Base-by-base conservation (phyloP, 2,329 filamentous ascomycete genomes). In the Rachicladosporium sp. region DNA sequence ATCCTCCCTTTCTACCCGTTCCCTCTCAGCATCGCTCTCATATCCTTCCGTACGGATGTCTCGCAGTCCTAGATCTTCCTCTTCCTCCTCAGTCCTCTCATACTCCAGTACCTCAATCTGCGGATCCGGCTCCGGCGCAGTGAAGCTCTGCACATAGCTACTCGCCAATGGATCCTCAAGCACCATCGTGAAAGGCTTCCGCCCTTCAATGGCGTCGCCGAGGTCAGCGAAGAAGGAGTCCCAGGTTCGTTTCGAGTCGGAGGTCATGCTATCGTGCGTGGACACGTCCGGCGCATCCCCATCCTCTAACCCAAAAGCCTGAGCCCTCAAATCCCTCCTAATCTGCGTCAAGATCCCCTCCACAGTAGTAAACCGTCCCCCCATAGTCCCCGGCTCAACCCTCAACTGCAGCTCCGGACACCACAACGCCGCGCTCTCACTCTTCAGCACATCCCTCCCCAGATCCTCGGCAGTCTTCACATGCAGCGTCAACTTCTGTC, bases 41-140 rank as follows among this genome's bases (percentile, higher is more conserved):
- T 96, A 96, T 0, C 78, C 80, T 59, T 96, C 88, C 0, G 79
- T 78, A 70, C 89, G 91, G 79, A 98, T 98, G 56, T 98, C 91
- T 43, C 68, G 77, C 48, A 96, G 65, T 0, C 91, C 91, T 8
- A 98, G 68, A 43, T 95, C 84, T 54, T 96, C 91, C 63, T 94
- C 85, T 57, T 98, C 91, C 59, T 95, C 83, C 0, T 80, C 77
- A 1, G 89, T 94, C 44, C 91, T 27, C 43, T 82, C 76, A 59
- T 98, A 96, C 23, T 84, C 82, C 63, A 85, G 83, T 3, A 76
- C 71, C 42, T 73, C 77, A 57, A 98, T 82, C 63, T 91, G 82
- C n/a, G 80, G 80, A 56, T 98, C 91, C 2, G 82, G 80, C 49
- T 87, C 81, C 19, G 86, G 78, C 4, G 78, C 82, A 36, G 69